Evolutionary conservation across 768 basidiomycete genomes (phyloP), one percentile per base, ranked within the genome.

Genomic region (Calocera viscosa): DNA sequence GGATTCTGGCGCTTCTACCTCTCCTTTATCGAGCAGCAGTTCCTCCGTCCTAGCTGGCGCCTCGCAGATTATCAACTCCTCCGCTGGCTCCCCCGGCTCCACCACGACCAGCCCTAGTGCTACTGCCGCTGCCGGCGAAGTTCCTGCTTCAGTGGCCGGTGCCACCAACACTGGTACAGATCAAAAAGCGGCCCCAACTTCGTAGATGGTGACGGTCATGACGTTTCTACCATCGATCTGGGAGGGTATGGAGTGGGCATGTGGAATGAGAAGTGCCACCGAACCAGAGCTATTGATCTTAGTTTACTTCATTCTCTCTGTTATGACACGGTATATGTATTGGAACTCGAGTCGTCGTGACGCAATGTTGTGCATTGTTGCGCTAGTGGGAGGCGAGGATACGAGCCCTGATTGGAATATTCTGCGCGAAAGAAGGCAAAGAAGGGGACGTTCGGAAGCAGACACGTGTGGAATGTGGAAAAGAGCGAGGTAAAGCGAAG

Each of bases 1-100:
- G 35, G 66, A n/a, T n/a, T 49, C 10, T 24, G 68, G 28, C 70
- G 47, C 65, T 49, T 35, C 68, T 67, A 47, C 8, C 35, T 38
- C 35, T 38, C 35, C 35, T 5, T 38, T 14, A 38, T 38, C 35
- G 35, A 38, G 35, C 35, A 14, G 35, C 35, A 5, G 7, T 38
- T 38, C 35, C 35, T 38, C 35, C 14, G 35, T 14, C 5, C 7
- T 14, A 5, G 7, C 35, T 14, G 35, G 35, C 7, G 35, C 35
- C 35, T 38, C 35, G 35, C 35, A 38, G 14, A 38, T 38, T 38
- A 38, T 38, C 35, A 38, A 38, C 35, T 5, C 35, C 35, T 38
- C 35, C 35, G 35, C 14, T 14, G 14, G 7, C 7, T 14, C 35
- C 5, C 5, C 35, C 35, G 14, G 7, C 7, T 14, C 35, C 5